Evolutionary conservation across 1,284 basidiomycete genomes (phyloP).

Genomic region (Singerocomus rubriflavus): DNA sequence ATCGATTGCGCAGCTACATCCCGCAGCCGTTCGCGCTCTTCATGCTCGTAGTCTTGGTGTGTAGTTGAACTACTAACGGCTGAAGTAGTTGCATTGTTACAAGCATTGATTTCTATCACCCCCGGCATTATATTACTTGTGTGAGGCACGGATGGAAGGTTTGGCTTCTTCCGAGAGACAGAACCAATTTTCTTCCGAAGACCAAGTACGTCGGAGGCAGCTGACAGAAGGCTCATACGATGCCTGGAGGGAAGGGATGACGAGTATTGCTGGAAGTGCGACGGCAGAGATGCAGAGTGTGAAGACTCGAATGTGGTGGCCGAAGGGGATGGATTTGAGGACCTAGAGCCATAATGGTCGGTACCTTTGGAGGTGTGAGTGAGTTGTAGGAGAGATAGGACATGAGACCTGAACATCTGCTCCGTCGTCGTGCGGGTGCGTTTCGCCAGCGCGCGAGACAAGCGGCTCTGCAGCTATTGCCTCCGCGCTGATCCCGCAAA

Average conservation of each 20-base stretch:
- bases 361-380: slow-evolving; percentile 12
- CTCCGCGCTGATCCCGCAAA: slow-evolving; percentile 4
- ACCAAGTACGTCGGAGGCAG: slow-evolving; percentile 53
- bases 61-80: slow-evolving; percentile 11
- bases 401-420: background rate
- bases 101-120: slow-evolving; percentile 68
- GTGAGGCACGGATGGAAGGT: slow-evolving; percentile 28
- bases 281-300: slow-evolving; percentile 1
- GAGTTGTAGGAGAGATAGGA: slow-evolving; percentile 9
- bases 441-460: slow-evolving; percentile 4
- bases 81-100: slow-evolving; percentile 33
- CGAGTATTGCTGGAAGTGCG: slow-evolving; percentile 5
- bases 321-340: slow-evolving; percentile 19
- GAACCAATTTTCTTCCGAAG: slow-evolving; percentile 46
- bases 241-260: slow-evolving; percentile 20
- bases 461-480: slow-evolving; percentile 1
- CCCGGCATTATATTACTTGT: slow-evolving; percentile 50
- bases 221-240: slow-evolving; percentile 50
- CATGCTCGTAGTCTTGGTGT: slow-evolving; percentile 53
- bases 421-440: slow-evolving; percentile 5
- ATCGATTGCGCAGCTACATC: slow-evolving; percentile 73
- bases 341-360: slow-evolving; percentile 15
- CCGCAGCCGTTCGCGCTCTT: slow-evolving; percentile 67
- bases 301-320: slow-evolving; percentile 9
- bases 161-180: slow-evolving; percentile 40